Base-by-base conservation (phyloP, 805 yeast genomes). In the Lachancea nothofagi region DNA sequence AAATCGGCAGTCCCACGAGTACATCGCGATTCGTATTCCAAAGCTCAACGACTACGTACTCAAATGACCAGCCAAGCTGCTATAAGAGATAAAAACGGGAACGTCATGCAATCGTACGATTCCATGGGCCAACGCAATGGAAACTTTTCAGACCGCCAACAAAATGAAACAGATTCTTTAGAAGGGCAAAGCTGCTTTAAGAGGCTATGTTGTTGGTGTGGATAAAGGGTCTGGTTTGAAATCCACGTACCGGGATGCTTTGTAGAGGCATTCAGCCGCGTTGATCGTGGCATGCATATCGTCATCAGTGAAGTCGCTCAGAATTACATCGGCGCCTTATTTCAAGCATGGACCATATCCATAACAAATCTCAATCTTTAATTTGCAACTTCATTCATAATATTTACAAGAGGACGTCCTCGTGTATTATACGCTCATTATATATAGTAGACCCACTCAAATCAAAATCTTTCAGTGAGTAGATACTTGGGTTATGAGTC, bases 41-140 rank as follows among this genome's bases (percentile, higher is more conserved):
- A 39, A 33, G 32, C 32, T 18, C 34, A 39, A 42, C 29, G 38
- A 20, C 29, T 33, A 3, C 30, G 43, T 7, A 25, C 28, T 18
- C 43, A 40, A 18, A 33, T 33, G 38, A 40, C 25, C 35, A 40
- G 17, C 10, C 30, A 26, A 21, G 38, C 43, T n/a, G 42, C 33
- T 14, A 18, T 22, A 9, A 33, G 33, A 28, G 42, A 38, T 25
- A 38, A 38, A 22, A 18, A 20, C 13, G 37, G 33, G 8, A 27
- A 29, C 19, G 33, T 38, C 9, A 33, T 36, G 15, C 46, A 40
- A 15, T 23, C 46, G 3, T 55, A 55, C 36, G 57, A 55, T 32
- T 55, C 61, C 3, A 55, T 55, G 58, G 59, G 59, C 10, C 49
- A 45, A 33, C 53, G 47, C 18, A 40, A 40, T 22, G 36, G 28